These are phyloP conservation scores for Vanderwaltozyma verrucispora DNA, from an alignment of 805 yeast genomes.

Conservation along the genomic window DNA sequence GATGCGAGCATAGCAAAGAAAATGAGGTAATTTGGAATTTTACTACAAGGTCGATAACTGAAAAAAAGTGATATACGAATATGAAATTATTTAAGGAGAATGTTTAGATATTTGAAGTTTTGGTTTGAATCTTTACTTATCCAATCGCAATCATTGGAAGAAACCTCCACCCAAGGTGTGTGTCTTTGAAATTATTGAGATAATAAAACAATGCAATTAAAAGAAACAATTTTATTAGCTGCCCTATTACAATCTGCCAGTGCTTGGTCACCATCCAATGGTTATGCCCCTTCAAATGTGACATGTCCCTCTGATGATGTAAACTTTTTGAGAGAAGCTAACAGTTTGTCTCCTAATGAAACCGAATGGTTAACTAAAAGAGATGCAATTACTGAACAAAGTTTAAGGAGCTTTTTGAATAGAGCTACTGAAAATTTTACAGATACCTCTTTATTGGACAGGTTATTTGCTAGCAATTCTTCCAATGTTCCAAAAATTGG, in stretches of 20 bases:
- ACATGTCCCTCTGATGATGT: constrained; percentile 36
- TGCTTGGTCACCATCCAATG: constrained; percentile 34
- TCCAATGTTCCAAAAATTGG: constrained; percentile 36
- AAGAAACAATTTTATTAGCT: constrained; percentile 3
- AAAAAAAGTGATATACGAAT: no score
- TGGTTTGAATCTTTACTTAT: no score
- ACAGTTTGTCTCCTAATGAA: constrained; percentile 35
- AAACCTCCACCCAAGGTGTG: no score
- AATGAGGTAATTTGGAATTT: no score
- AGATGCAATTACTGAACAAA: constrained; percentile 34
- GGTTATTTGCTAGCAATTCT: constrained; percentile 13
- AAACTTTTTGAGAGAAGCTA: constrained; percentile 37
- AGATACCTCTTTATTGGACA: constrained; percentile 8
- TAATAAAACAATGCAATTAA: constrained; percentile 7
- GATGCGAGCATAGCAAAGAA: no score
- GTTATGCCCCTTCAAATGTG: constrained; percentile 50
- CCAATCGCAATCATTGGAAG: no score
- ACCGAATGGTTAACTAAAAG: constrained; percentile 39
- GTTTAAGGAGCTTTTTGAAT: constrained; percentile 36
- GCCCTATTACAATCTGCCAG: constrained; percentile 3
- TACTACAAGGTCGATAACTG: no score
- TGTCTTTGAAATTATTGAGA: no score
- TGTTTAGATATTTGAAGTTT: no score
- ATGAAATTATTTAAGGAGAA: no score
- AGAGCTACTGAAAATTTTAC: constrained; percentile 28